A percentile compares a stretch with the other conserved stretches of the same genome.
Evolutionary conservation across 306 rosid genomes (phyloP).

Genomic region (Comarum palustre): DNA sequence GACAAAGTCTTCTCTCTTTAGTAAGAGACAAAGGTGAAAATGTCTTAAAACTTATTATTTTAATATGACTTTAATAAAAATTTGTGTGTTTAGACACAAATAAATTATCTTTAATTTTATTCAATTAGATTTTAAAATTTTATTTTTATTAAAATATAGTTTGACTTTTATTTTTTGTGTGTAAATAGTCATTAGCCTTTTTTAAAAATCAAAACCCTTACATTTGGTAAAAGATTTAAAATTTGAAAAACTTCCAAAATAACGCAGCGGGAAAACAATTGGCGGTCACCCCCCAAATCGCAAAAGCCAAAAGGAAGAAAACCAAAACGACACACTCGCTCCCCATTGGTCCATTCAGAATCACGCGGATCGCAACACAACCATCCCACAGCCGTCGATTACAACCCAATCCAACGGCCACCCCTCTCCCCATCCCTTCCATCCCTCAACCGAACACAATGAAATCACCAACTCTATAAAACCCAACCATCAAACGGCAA

Average conservation of each 20-base stretch:
- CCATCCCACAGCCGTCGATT: conserved; percentile 36
- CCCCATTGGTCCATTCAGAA: conserved; percentile 36
- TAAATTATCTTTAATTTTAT: too few species aligned
- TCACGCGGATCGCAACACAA: conserved; percentile 33
- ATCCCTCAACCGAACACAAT: not conserved
- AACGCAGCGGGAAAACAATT: conserved; percentile 14
- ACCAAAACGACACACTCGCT: not conserved
- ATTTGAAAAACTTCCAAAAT: not conserved
- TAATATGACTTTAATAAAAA: too few species aligned
- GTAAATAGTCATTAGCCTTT: too few species aligned
- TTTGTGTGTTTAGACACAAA: too few species aligned
- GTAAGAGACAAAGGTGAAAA: too few species aligned
- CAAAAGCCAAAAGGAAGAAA: not conserved
- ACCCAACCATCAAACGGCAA: not conserved
- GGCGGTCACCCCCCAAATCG: not conserved
- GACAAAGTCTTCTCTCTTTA: too few species aligned
- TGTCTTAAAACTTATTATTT: too few species aligned
- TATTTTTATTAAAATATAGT: too few species aligned
- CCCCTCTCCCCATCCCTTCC: not conserved
- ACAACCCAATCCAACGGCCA: conserved; percentile 34
- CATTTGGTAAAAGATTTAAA: not conserved
- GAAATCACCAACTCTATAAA: conserved; percentile 30
- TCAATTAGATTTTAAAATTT: too few species aligned
- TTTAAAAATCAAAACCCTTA: too few species aligned
- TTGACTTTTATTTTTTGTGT: too few species aligned